Evolutionary conservation across 208 protist species (phyloP).

Genomic region (Leishmania martiniquensis): DNA sequence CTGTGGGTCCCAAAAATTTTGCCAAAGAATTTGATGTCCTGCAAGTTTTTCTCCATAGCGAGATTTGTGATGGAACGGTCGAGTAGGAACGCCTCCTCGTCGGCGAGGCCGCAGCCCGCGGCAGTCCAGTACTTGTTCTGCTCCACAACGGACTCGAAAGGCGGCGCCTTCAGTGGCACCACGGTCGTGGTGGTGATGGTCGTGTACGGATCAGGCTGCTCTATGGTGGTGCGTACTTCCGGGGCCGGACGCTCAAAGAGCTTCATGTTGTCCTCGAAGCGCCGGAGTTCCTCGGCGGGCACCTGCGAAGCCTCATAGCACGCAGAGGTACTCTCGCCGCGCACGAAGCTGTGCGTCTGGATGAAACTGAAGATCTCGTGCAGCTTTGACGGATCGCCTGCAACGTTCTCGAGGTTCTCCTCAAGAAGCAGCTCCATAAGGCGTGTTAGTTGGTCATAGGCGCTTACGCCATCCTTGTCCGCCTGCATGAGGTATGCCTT

Average conservation of each 20-base stretch:
- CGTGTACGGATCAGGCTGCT: slow-evolving; percentile 91
- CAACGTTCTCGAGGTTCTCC: slow-evolving; percentile 73
- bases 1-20: slow-evolving; percentile 87
- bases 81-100: slow-evolving; percentile 88
- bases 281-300: slow-evolving; percentile 66
- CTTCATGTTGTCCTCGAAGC: slow-evolving; percentile 71
- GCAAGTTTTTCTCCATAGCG: slow-evolving; percentile 83
- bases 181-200: slow-evolving; percentile 90
- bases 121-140: slow-evolving; percentile 83
- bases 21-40: slow-evolving; percentile 90
- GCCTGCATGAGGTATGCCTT: slow-evolving; percentile 91
- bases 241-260: slow-evolving; percentile 81
- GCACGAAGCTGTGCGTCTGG: slow-evolving; percentile 83
- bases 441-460: slow-evolving; percentile 91
- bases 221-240: slow-evolving; percentile 81
- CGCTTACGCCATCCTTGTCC: slow-evolving; percentile 88
- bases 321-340: slow-evolving; percentile 71
- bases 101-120: slow-evolving; percentile 74
- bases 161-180: slow-evolving; percentile 78
- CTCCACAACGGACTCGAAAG: slow-evolving; percentile 67
- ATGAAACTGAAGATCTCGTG: slow-evolving; percentile 77
- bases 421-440: slow-evolving; percentile 87
- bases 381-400: slow-evolving; percentile 70
- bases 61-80: slow-evolving; percentile 91
- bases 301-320: slow-evolving; percentile 66